These are phyloP conservation scores for Citrullus mucosospermus DNA, from an alignment of 306 rosid species.

Conservation along the genomic window DNA sequence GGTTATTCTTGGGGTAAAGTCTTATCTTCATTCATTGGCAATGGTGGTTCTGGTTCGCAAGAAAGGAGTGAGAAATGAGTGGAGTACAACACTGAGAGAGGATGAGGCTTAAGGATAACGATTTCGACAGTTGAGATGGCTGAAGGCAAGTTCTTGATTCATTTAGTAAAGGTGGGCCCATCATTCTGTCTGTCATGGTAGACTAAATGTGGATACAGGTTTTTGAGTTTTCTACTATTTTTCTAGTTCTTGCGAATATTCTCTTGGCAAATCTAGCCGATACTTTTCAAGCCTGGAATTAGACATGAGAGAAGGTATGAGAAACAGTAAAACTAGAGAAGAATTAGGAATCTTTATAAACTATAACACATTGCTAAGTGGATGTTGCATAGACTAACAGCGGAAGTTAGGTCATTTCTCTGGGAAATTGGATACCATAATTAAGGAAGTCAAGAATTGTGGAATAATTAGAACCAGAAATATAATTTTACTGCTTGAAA, in stretches of 20 bases:
- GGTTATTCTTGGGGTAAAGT: not conserved
- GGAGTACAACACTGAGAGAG: not conserved
- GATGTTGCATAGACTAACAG: constrained; percentile 9
- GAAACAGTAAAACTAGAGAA: not conserved
- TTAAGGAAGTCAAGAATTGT: not conserved
- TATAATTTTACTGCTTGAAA: not conserved
- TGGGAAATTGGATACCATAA: not conserved
- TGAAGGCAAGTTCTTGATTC: not conserved
- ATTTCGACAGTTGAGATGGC: constrained; percentile 2
- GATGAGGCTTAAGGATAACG: constrained; percentile 10
- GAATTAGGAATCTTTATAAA: not conserved
- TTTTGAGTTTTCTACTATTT: not conserved
- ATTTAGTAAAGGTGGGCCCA: not conserved
- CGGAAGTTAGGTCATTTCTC: not conserved
- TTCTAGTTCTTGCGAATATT: not conserved
- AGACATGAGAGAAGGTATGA: not conserved
- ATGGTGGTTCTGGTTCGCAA: not conserved
- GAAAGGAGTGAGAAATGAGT: constrained; percentile 2
- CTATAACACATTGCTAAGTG: constrained; percentile 29
- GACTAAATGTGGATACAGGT: not conserved
- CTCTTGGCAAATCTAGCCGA: not conserved
- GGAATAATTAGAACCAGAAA: not conserved
- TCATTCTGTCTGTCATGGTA: not conserved
- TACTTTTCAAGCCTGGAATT: not conserved
- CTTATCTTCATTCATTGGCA: constrained; percentile 8